A percentile compares a stretch with the other conserved stretches of the same genome.
Conservation (phyloP, 2,329 filamentous ascomycete genomes). For the Verticillium albo-atrum region DNA sequence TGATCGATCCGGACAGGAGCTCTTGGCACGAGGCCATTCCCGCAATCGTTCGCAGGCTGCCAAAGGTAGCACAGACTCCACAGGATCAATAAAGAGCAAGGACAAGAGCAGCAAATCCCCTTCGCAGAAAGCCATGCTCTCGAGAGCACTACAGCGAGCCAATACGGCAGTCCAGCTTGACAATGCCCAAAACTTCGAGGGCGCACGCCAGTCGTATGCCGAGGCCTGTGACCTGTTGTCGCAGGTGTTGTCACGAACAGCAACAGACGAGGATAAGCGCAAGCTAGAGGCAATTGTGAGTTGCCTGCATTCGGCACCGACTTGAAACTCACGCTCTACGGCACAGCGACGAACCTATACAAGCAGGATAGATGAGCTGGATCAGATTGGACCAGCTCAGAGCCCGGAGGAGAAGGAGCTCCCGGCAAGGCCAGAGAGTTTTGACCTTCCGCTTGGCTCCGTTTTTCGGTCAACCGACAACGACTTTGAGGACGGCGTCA, state of each 20-base stretch:
- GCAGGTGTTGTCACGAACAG: slow-evolving; percentile 80
- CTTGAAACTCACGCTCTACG: neutral
- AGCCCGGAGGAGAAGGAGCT: slow-evolving; percentile 65
- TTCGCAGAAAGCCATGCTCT: slow-evolving; percentile 92
- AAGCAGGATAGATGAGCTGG: slow-evolving; percentile 81
- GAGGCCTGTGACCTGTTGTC: slow-evolving; percentile 88
- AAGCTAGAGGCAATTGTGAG: slow-evolving; percentile 93
- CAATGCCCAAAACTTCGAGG: slow-evolving; percentile 92
- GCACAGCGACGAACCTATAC: slow-evolving; percentile 80
- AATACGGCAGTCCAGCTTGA: slow-evolving; percentile 94
- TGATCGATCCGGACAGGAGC: neutral
- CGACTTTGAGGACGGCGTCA: slow-evolving; percentile 36
- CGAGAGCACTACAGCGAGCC: slow-evolving; percentile 90
- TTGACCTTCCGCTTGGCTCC: slow-evolving; percentile 36
- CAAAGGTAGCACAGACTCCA: slow-evolving; percentile 41
- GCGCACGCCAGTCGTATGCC: slow-evolving; percentile 81
- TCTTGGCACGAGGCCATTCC: slow-evolving; percentile 32
- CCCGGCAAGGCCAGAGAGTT: slow-evolving; percentile 64
- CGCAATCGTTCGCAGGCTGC: slow-evolving; percentile 39
- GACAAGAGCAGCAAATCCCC: slow-evolving; percentile 40
- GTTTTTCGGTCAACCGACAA: slow-evolving; percentile 29
- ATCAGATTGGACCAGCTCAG: slow-evolving; percentile 59
- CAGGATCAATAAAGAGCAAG: slow-evolving; percentile 26
- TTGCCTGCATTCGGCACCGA: slow-evolving; percentile 15
- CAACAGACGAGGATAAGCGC: slow-evolving; percentile 78